Percentiles rank a stretch among this genome's conserved stretches.
Conservation (phyloP, 2,329 filamentous ascomycete genomes). For the Gyromitra esculenta region DNA sequence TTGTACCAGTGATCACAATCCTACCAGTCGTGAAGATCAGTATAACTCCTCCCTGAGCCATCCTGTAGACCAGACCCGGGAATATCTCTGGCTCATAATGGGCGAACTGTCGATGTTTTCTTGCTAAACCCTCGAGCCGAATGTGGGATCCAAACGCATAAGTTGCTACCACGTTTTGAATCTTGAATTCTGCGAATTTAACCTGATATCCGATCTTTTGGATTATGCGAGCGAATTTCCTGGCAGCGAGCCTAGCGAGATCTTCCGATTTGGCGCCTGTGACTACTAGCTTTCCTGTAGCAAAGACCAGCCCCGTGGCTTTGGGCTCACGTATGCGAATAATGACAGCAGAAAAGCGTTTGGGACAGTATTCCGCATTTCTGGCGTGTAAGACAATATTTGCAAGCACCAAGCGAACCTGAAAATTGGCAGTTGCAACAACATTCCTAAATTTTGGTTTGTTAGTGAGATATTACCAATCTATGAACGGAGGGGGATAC, state of each 20-base stretch:
- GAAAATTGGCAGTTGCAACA: slow-evolving; percentile 96
- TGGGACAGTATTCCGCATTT: slow-evolving; percentile 98
- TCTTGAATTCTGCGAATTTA: slow-evolving; percentile 99
- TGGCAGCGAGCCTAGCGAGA: slow-evolving; percentile 92
- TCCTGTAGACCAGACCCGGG: slow-evolving; percentile 98
- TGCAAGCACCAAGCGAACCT: slow-evolving; percentile 96
- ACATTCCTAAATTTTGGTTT: slow-evolving; percentile 70
- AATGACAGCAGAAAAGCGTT: slow-evolving; percentile 98
- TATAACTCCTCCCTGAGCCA: slow-evolving; percentile 99
- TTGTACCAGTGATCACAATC: slow-evolving; percentile 96
- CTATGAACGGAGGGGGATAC: neutral
- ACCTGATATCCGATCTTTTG: slow-evolving; percentile 99
- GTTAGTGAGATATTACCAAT: neutral
- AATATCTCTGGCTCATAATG: slow-evolving; percentile 98
- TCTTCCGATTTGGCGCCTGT: slow-evolving; percentile 98
- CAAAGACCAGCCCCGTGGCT: slow-evolving; percentile 96
- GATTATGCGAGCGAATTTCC: slow-evolving; percentile 98
- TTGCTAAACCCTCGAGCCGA: slow-evolving; percentile 91
- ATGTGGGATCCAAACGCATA: slow-evolving; percentile 99
- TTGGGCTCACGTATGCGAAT: slow-evolving; percentile 99
- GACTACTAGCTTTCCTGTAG: slow-evolving; percentile 98
- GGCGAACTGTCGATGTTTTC: slow-evolving; percentile 97
- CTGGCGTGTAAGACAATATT: slow-evolving; percentile 97
- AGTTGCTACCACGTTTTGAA: slow-evolving; percentile 98
- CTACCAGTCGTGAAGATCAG: slow-evolving; percentile 98